Percentiles rank a stretch among this genome's conserved stretches.
Evolutionary conservation across 352 stramenopile species (phyloP).

Genomic region (Phytopythium delawarense): DNA sequence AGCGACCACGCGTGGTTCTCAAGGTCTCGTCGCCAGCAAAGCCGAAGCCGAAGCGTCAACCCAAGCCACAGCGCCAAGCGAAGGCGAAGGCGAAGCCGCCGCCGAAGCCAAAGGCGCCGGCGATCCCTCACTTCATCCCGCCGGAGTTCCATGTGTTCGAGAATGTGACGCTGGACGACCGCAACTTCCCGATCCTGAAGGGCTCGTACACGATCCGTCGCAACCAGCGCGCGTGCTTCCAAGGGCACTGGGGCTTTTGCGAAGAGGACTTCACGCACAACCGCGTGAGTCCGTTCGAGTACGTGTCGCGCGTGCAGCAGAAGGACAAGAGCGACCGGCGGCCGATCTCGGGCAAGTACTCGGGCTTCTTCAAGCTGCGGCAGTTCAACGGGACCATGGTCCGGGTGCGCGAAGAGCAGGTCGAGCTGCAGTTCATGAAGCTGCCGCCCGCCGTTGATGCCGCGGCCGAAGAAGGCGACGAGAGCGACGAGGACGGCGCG

Average conservation of each 20-base stretch:
- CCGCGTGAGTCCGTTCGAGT: constrained; percentile 62
- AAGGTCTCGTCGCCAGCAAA: not conserved
- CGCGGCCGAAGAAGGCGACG: constrained; percentile 10
- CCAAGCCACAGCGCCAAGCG: constrained; percentile 8
- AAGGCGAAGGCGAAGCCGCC: constrained; percentile 18
- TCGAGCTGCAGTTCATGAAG: constrained; percentile 65
- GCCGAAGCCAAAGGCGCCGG: constrained; percentile 16
- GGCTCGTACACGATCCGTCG: constrained; percentile 41
- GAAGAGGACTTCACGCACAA: constrained; percentile 43
- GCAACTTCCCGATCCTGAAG: constrained; percentile 48
- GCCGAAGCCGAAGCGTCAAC: not conserved
- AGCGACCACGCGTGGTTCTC: constrained; percentile 2
- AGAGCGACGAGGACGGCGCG: constrained; percentile 17
- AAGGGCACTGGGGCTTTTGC: constrained; percentile 61
- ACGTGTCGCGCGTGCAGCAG: constrained; percentile 39
- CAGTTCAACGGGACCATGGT: constrained; percentile 61
- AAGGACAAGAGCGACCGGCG: constrained; percentile 33
- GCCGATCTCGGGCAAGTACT: constrained; percentile 65
- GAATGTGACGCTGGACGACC: constrained; percentile 27
- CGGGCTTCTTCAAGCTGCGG: constrained; percentile 64
- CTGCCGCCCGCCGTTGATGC: constrained; percentile 19
- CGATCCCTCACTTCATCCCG: constrained; percentile 28
- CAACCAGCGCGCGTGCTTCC: constrained; percentile 44
- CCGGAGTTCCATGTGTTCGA: constrained; percentile 49
- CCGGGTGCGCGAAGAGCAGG: constrained; percentile 53